Base-by-base conservation (phyloP, 352 stramenopile species). In the Pythium diclinum region DNA sequence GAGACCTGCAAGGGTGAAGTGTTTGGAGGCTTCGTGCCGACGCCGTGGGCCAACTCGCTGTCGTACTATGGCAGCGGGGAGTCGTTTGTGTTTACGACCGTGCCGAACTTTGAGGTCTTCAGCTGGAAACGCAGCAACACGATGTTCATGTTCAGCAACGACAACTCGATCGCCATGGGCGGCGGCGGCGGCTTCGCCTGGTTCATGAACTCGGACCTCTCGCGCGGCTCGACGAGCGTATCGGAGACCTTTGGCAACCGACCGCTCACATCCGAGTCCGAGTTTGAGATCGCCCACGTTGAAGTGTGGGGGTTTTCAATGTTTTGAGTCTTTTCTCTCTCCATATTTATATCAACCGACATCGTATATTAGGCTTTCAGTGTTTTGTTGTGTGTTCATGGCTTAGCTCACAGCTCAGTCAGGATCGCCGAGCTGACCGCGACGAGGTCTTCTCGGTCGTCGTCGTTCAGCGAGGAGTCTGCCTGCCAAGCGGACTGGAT, bases 41-140 rank as follows among this genome's bases (percentile, higher is more conserved):
- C 75, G 40, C 52, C 74, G 32, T 92, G 83, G 83, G 59, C 71
- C 6, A 67, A 66, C 6, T 79, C 76, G 14, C 47, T 65, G 10
- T 89, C 80, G 19, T 92, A 90, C 66, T 92, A 92, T 30, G 83
- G 83, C 56, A 79, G 73, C 9, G 83, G 83, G 47, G 79, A 92
- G 65, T 80, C 76, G 11, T 92, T 90, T 59, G 80, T 92, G 40
- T 92, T 92, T 54, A 83, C 81, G 11, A 85, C 73, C 38, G 71
- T 80, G 16, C 74, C 83, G 1, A 65, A 66, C 36, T 92, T 88
- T 56, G 77, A 89, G 57, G 66, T 72, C 16, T 90, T 88, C 53
- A 66, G 62, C 14, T 92, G 83, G 81, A 83, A 76, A n/a, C 74
- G 68, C 47, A 70, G 72, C 23, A 87, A 92, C 61, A 61, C 71